Evolutionary conservation across 1,139 yeast species (phyloP).

Genomic region (Kodamaea alishanica): DNA sequence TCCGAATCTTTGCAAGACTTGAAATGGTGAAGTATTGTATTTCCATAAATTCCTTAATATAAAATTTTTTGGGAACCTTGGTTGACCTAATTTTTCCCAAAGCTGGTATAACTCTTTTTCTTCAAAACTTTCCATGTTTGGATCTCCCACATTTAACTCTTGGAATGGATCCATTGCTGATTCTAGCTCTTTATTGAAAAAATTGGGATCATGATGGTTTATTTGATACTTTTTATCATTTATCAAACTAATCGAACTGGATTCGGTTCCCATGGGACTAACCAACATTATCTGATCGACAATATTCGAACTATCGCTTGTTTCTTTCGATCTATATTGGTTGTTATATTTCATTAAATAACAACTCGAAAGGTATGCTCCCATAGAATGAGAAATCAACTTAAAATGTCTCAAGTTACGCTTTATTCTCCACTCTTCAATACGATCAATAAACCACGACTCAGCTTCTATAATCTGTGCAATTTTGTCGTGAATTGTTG

Average conservation of each 20-base stretch:
- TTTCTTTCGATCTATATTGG: slow-evolving; percentile 7
- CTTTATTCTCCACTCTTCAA: slow-evolving; percentile 36
- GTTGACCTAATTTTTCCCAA: slow-evolving; percentile 38
- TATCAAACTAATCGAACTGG: slow-evolving; percentile 34
- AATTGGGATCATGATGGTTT: slow-evolving; percentile 26
- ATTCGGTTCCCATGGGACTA: slow-evolving; percentile 49
- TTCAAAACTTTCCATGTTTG: slow-evolving; percentile 13
- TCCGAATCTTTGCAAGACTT: slow-evolving; percentile 34
- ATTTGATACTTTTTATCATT: slow-evolving; percentile 30
- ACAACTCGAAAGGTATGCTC: slow-evolving; percentile 41
- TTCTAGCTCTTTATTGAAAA: slow-evolving; percentile 10
- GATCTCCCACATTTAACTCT: slow-evolving; percentile 13
- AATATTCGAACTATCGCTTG: slow-evolving; percentile 6
- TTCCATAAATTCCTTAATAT: slow-evolving; percentile 37
- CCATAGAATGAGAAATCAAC: slow-evolving; percentile 44
- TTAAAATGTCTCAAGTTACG: slow-evolving; percentile 27
- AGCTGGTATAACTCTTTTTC: slow-evolving; percentile 22
- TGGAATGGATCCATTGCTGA: slow-evolving; percentile 20
- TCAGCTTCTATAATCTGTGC: slow-evolving; percentile 35
- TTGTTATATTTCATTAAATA: slow-evolving; percentile 39
- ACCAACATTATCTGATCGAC: slow-evolving; percentile 34
- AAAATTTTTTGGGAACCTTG: slow-evolving; percentile 37
- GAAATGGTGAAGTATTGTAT: slow-evolving; percentile 40
- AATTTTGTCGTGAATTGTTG: slow-evolving; percentile 22
- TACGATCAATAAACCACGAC: slow-evolving; percentile 42